Percentiles rank a stretch among this genome's conserved stretches.
Conservation (phyloP, 2,329 filamentous ascomycete genomes). For the Monosporascus sp. region DNA sequence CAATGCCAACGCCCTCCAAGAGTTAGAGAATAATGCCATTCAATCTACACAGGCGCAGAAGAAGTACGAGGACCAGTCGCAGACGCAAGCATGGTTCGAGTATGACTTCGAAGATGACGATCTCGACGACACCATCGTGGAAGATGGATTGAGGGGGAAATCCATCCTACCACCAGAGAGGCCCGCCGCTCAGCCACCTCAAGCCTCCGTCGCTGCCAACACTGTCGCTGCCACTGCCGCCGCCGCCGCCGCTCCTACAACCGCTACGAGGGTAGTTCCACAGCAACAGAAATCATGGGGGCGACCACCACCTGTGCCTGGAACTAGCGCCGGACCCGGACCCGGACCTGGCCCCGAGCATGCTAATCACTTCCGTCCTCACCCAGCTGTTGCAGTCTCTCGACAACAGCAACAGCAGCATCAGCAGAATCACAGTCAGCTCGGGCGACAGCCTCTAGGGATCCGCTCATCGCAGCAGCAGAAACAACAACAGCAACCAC, state of each 20-base stretch:
- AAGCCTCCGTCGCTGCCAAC: neutral
- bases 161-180: conserved; percentile 23
- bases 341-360: neutral
- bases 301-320: conserved; percentile 12
- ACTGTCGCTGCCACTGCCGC: neutral
- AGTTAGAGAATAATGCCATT: conserved; percentile 60
- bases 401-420: conserved; percentile 1
- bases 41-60: conserved; percentile 50
- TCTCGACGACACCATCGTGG: conserved; percentile 53
- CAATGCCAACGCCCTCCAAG: conserved; percentile 50
- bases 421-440: neutral
- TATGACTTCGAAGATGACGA: conserved; percentile 51
- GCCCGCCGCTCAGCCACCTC: conserved; percentile 3
- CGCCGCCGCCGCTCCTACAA: neutral
- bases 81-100: conserved; percentile 21
- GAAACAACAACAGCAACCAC: neutral
- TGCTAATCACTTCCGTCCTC: conserved; percentile 16
- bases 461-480: conserved; percentile 11
- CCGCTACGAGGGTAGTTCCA: conserved; percentile 6
- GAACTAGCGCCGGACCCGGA: neutral
- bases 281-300: conserved; percentile 17
- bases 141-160: conserved; percentile 38
- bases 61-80: conserved; percentile 16
- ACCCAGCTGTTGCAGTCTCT: conserved; percentile 7
- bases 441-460: neutral